phyloP scores from a whole-genome alignment of 108 stramenopile genomes.

The Pseudonitzschia multistriata region DNA sequence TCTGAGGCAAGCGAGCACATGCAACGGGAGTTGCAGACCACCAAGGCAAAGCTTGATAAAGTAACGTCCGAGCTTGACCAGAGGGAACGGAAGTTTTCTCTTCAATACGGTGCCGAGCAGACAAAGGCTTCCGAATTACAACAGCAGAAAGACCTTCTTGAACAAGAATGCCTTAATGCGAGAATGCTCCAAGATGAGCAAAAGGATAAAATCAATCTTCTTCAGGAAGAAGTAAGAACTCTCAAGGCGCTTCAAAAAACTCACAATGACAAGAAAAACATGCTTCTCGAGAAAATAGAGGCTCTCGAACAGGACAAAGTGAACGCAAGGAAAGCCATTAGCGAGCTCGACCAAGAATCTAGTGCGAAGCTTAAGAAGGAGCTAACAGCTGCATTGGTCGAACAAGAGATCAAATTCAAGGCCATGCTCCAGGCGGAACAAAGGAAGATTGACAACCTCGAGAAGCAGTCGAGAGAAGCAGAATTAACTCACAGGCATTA shows the following conservation, averaged over 20 bases:
- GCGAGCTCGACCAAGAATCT: not conserved
- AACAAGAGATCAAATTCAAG: conserved; percentile 34
- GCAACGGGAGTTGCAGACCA: conserved; percentile 5
- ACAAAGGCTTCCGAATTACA: conserved; percentile 24
- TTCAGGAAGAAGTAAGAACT: conserved; percentile 21
- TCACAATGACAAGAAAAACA: conserved; percentile 17
- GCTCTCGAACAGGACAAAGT: conserved; percentile 30
- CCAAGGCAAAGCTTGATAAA: conserved; percentile 16
- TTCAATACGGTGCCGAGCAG: conserved; percentile 15
- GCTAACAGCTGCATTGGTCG: conserved; percentile 25
- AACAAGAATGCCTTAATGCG: conserved; percentile 12
- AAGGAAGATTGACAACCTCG: conserved; percentile 19
- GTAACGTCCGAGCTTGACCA: conserved; percentile 15
- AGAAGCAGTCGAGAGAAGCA: conserved; percentile 23
- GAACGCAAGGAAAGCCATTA: not conserved
- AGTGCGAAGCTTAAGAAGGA: conserved; percentile 19
- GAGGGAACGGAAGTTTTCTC: conserved; percentile 19
- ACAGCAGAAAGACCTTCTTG: conserved; percentile 24
- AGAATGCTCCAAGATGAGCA: conserved; percentile 23
- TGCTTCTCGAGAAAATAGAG: conserved; percentile 27
- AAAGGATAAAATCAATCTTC: conserved; percentile 14
- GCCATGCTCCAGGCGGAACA: conserved; percentile 21
- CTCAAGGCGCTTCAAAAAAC: conserved; percentile 32
- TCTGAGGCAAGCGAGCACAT: conserved; percentile 1
- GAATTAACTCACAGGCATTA: conserved; percentile 31